phyloP scores from a whole-genome alignment of 2,329 filamentous ascomycete genomes.

The Monosporascus sp. region DNA sequence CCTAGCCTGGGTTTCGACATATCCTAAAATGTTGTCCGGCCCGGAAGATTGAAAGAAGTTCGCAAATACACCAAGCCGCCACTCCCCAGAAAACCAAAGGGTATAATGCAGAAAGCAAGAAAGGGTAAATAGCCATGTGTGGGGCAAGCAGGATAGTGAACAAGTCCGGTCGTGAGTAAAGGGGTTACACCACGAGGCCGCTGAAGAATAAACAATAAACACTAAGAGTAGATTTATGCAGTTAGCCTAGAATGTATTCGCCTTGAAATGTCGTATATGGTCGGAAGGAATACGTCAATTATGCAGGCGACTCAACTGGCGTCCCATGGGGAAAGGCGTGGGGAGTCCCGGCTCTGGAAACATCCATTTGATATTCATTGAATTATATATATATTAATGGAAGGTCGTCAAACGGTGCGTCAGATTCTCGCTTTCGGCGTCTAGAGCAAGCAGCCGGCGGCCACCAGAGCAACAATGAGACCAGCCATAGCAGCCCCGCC shows the following conservation, averaged over 20 bases:
- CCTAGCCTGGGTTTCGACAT: neutral
- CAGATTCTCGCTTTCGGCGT: neutral
- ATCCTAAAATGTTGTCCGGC: neutral
- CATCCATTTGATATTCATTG: too few species aligned
- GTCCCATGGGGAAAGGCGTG: too few species aligned
- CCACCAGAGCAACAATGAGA: constrained; percentile 50
- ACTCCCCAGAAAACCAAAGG: neutral
- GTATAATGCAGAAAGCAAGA: constrained; percentile 1
- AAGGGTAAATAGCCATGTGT: neutral
- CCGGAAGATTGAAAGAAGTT: neutral
- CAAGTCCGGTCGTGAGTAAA: neutral
- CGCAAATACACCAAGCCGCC: neutral
- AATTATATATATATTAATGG: too few species aligned
- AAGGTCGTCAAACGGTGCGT: neutral
- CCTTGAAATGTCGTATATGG: neutral
- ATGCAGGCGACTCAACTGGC: too few species aligned
- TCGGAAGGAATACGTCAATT: neutral
- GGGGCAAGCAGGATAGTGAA: neutral
- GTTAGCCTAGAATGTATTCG: neutral
- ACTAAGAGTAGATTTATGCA: neutral
- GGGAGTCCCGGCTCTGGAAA: too few species aligned
- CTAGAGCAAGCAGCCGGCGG: constrained; percentile 34
- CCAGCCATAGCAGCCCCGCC: constrained; percentile 47
- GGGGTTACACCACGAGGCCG: neutral
- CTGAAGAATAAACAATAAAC: constrained; percentile 1